Evolutionary conservation across 306 rosid species (phyloP), one percentile per base, ranked within the genome.

Genomic region (Carpinus fangiana): DNA sequence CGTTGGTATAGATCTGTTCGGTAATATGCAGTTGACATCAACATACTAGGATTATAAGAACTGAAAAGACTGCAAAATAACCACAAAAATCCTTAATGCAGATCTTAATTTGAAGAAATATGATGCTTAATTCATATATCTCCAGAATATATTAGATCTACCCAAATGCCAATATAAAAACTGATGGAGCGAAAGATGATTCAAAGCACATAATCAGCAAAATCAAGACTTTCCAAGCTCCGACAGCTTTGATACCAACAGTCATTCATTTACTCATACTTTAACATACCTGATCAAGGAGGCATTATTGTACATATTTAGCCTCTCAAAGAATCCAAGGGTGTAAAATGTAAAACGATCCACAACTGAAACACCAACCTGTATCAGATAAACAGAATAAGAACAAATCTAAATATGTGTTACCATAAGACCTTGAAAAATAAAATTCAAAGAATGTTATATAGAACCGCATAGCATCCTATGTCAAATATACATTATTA

Each of bases 321-420:
- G 89, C 82, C 78, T 89, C 92, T 95, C 98, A 79, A 95, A 95
- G 86, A 95, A 93, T 64, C 94, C 92, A 50, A 93, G 97, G 3
- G 99, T 93, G 89, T 91, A 95, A 81, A 79, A 95, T 13, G 99
- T 95, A 80, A 93, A 93, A 77, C 99, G 98, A 78, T 95, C 99
- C 43, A 95, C 98, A 76, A 95, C 99, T 31, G 98, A 93, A 69
- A 95, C 99, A 59, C 99, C 98, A 81, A 95, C 93, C 98, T 91
- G 87, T 53, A 81, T 73, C 16, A 71, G 36, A 73, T 43, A 60
- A 76, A 43, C 56, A 46, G 62, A 70, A 28, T 73, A 74, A 78
- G 78, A 87, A 36, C 38, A 26, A 55, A 69, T 23, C 61, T 41
- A 45, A 61, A n/a, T 52, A 72, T 78, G 45, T 65, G 31, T 46